Conservation (phyloP, 768 basidiomycete genomes). For the Suillus discolor region DNA sequence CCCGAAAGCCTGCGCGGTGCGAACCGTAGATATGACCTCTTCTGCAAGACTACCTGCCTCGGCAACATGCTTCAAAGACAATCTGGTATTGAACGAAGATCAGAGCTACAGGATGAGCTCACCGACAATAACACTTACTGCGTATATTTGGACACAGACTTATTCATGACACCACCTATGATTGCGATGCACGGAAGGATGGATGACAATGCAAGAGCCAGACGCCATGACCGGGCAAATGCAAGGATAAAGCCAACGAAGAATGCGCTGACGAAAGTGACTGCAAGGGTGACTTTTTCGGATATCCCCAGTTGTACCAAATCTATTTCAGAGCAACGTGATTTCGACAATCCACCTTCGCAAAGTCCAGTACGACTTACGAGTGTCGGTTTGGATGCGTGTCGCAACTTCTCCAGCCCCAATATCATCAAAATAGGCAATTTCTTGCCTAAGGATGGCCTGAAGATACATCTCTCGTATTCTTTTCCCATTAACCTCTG, state of each 20-base stretch:
- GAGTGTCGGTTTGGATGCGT: slow-evolving; percentile 38
- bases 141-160: slow-evolving; percentile 35
- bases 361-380: neutral
- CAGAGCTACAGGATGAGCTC: neutral
- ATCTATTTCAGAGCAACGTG: slow-evolving; percentile 17
- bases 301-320: slow-evolving; percentile 55
- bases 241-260: slow-evolving; percentile 49
- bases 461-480: slow-evolving; percentile 52
- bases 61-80: slow-evolving; percentile 45
- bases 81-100: slow-evolving; percentile 16
- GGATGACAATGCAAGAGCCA: slow-evolving; percentile 50
- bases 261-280: slow-evolving; percentile 44
- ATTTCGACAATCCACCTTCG: neutral
- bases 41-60: slow-evolving; percentile 58
- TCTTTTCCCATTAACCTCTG: slow-evolving; percentile 49
- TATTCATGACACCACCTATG: slow-evolving; percentile 42
- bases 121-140: slow-evolving; percentile 13
- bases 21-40: slow-evolving; percentile 58
- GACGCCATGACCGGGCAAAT: slow-evolving; percentile 44
- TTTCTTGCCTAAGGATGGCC: slow-evolving; percentile 51
- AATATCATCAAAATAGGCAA: slow-evolving; percentile 47
- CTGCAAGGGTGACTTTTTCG: slow-evolving; percentile 49
- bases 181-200: slow-evolving; percentile 54
- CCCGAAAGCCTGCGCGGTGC: slow-evolving; percentile 60
- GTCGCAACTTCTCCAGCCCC: slow-evolving; percentile 63